phyloP scores from a whole-genome alignment of 345 rosid genomes.

The Populus nigra region DNA sequence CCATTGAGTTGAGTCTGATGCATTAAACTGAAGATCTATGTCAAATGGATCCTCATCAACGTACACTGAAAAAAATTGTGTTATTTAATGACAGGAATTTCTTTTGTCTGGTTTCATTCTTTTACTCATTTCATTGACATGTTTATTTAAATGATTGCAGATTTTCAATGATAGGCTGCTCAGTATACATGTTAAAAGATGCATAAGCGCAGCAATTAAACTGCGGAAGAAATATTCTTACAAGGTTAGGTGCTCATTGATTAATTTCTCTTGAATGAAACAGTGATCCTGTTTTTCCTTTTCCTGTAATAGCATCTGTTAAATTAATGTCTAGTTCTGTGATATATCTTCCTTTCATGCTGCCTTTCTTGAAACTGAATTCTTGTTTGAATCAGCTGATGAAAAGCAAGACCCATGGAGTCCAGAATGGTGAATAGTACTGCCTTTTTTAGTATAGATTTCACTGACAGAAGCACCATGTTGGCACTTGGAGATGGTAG shows the following conservation, averaged over 20 bases:
- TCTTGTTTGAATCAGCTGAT: conserved; percentile 49
- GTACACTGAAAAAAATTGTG: background rate
- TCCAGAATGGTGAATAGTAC: conserved; percentile 21
- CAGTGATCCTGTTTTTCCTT: background rate
- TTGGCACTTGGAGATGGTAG: background rate
- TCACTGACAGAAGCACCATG: conserved; percentile 4
- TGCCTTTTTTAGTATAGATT: background rate
- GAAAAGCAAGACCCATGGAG: conserved; percentile 15
- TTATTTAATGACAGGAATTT: background rate
- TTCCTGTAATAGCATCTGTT: background rate
- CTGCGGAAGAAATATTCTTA: conserved; percentile 76
- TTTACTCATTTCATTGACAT: background rate
- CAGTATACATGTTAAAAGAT: conserved; percentile 65
- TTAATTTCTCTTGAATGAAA: background rate
- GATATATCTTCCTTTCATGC: conserved; percentile 12
- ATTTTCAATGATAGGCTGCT: conserved; percentile 82
- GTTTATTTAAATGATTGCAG: conserved; percentile 40
- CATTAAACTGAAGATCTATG: background rate
- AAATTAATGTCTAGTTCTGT: background rate
- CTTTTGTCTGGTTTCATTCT: background rate
- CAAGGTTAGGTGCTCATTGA: conserved; percentile 47
- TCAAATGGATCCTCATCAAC: background rate
- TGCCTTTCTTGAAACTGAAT: conserved; percentile 21
- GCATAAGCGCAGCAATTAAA: conserved; percentile 67
- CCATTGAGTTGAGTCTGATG: background rate